Evolutionary conservation across 2,329 filamentous ascomycete genomes (phyloP).

Genomic region (Metarhizium brunneum): DNA sequence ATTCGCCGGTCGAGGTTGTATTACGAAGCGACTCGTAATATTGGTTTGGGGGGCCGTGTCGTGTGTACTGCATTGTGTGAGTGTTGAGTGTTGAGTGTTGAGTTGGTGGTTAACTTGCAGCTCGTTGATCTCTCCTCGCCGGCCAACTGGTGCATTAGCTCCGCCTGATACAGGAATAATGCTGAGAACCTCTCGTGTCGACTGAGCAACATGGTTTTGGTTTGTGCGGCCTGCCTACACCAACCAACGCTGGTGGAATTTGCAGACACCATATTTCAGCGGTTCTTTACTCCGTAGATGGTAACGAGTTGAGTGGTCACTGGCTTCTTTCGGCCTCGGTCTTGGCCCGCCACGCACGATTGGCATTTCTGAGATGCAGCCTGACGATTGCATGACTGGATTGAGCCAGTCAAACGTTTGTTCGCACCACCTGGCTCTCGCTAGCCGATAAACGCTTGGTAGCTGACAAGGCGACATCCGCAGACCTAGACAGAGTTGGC

Average conservation of each 20-base stretch:
- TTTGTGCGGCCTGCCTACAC: background rate
- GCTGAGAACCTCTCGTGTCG: no score
- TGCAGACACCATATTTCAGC: background rate
- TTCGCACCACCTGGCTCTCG: background rate
- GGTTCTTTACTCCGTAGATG: background rate
- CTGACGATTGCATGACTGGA: background rate
- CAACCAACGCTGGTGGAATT: background rate
- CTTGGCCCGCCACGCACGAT: background rate
- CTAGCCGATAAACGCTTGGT: background rate
- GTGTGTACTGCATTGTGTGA: background rate
- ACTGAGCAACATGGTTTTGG: background rate
- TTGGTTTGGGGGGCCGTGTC: background rate
- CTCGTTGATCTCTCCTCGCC: no score
- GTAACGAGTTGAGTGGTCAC: background rate
- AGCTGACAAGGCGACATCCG: no score
- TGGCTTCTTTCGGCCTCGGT: background rate
- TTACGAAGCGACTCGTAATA: constrained; percentile 1
- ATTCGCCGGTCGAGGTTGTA: constrained; percentile 4
- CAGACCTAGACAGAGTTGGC: no score
- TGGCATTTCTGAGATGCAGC: no score
- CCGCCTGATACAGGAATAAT: no score
- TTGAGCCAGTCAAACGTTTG: background rate
- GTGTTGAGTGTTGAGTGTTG: background rate
- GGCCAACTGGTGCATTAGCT: no score
- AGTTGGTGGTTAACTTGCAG: background rate